Base-by-base conservation (phyloP, 805 yeast species). In the Candida quercuum region DNA sequence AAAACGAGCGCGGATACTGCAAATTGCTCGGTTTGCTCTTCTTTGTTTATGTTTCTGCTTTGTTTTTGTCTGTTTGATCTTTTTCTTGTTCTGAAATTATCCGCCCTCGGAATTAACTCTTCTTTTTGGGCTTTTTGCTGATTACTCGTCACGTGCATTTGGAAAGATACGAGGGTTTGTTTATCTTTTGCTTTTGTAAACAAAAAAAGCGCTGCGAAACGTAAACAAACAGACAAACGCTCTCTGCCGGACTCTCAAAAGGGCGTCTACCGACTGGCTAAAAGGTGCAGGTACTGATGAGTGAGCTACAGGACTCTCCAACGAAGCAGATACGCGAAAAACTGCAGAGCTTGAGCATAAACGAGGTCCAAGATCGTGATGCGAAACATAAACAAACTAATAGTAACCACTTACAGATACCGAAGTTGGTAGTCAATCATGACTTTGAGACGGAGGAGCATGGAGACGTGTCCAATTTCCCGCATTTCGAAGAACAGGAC, bases 391-490 rank as follows among this genome's bases (percentile, higher is more conserved):
- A 24, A 29, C 11, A 19, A 13, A 23, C 24, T 5, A 27, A 26
- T 23, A 45, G 32, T 37, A 38, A 36, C 35, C 42, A 38, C 19
- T 28, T 42, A 17, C 40, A 34, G 28, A 24, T 28, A 10, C 44
- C 46, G 1, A 34, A 40, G 32, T 36, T 43, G 19, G 15, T 40
- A 12, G 25, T 30, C 21, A 39, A 41, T 31, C 21, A 26, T 4
- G 46, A 42, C 9, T 38, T 40, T 25, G 43, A 43, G 35, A 36
- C 39, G 33, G 47, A 42, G 40, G 39, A 47, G n/a, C n/a, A n/a
- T n/a, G n/a, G n/a, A n/a, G n/a, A n/a, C n/a, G n/a, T n/a, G n/a
- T 36, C 18, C 20, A 13, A 18, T 34, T 27, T 12, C 23, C 8
- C 41, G 4, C n/a, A 16, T 7, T 28, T n/a, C 13, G 24, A 29